Conservation (phyloP, 495 filamentous ascomycete species). For the Xylaria intraflava region DNA sequence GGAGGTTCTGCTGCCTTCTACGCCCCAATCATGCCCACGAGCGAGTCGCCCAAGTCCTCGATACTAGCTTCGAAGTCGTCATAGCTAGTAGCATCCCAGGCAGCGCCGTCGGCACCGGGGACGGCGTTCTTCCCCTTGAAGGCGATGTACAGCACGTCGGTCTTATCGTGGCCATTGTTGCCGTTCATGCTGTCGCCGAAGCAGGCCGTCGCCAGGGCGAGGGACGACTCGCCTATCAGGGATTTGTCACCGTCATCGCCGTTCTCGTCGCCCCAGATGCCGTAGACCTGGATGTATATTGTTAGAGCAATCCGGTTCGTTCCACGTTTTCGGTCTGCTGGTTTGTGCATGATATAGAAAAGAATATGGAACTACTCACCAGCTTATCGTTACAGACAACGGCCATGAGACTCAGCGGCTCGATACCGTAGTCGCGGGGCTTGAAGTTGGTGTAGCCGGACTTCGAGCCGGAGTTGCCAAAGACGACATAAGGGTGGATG, state of each 20-base stretch:
- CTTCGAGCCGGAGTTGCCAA: constrained; percentile 49
- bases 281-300: constrained; percentile 43
- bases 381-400: constrained; percentile 54
- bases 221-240: constrained; percentile 50
- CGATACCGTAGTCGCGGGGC: constrained; percentile 44
- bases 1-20: too few relatives aligned
- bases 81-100: constrained; percentile 41
- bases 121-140: constrained; percentile 46
- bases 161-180: constrained; percentile 43
- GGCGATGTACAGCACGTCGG: constrained; percentile 52
- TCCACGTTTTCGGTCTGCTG: too few relatives aligned
- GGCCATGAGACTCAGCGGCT: constrained; percentile 57
- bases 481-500: constrained; percentile 59
- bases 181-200: constrained; percentile 43
- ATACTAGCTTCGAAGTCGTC: constrained; percentile 47
- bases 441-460: constrained; percentile 41
- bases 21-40: too few relatives aligned
- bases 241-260: constrained; percentile 42
- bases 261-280: constrained; percentile 63
- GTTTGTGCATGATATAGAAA: constrained; percentile 3
- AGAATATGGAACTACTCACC: constrained; percentile 26
- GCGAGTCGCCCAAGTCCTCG: constrained; percentile 39
- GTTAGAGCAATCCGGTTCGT: not conserved
- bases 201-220: constrained; percentile 54
- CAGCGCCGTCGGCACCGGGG: constrained; percentile 39